Conservation (phyloP, 352 stramenopile genomes). For the Pythium monospermum region DNA sequence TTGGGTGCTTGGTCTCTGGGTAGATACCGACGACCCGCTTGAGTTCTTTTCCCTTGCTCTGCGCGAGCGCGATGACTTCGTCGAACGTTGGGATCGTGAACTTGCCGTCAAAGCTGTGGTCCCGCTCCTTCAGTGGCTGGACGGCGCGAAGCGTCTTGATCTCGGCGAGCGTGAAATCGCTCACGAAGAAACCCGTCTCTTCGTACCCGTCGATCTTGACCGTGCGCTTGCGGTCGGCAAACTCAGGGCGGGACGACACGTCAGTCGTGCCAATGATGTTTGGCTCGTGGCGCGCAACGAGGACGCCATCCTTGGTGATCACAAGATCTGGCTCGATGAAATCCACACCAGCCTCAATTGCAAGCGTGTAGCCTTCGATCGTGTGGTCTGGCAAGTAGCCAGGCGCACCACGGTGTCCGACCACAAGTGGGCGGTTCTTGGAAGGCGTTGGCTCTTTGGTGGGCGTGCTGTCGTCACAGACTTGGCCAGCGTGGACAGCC, state of each 20-base stretch:
- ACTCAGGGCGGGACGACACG: constrained; percentile 66
- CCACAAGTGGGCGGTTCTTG: constrained; percentile 47
- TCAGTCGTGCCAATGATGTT: constrained; percentile 61
- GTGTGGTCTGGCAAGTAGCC: constrained; percentile 90
- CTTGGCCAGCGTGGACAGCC: neutral
- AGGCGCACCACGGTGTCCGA: constrained; percentile 82
- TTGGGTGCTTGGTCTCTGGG: constrained; percentile 84
- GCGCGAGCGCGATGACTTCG: constrained; percentile 74
- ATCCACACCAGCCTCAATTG: constrained; percentile 85
- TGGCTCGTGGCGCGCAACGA: constrained; percentile 15
- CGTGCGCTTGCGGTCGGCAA: constrained; percentile 34
- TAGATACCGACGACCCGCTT: constrained; percentile 77
- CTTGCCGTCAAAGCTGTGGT: constrained; percentile 71
- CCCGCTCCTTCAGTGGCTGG: constrained; percentile 71
- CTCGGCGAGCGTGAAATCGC: constrained; percentile 89
- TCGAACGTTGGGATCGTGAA: constrained; percentile 86
- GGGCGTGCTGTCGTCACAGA: neutral
- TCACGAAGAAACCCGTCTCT: constrained; percentile 66
- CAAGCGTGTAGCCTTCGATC: constrained; percentile 82
- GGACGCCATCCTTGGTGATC: constrained; percentile 16
- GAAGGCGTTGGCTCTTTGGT: neutral
- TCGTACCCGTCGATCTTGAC: constrained; percentile 56
- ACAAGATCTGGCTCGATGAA: constrained; percentile 90
- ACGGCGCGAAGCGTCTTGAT: constrained; percentile 81
- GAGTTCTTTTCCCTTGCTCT: constrained; percentile 35